Evolutionary conservation across 768 basidiomycete genomes (phyloP).

Genomic region (Mycena belliarum): DNA sequence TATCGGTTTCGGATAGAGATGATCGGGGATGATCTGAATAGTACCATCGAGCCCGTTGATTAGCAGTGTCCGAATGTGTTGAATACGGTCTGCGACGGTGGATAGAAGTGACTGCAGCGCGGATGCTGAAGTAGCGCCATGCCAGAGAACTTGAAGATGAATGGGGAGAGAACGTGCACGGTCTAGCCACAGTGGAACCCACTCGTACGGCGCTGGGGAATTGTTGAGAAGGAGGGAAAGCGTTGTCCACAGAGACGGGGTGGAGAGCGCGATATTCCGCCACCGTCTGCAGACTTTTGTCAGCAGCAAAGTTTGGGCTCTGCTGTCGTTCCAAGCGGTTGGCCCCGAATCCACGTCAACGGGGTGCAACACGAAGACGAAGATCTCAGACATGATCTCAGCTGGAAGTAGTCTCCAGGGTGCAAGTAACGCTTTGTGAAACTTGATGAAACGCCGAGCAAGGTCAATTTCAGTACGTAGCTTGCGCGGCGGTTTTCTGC

Average conservation of each 20-base stretch:
- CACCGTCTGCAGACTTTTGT: background rate
- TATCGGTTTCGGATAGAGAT: background rate
- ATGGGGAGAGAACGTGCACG: background rate
- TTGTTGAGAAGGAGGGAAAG: background rate
- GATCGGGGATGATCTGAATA: background rate
- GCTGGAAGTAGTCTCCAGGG: too few relatives aligned
- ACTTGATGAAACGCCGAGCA: too few relatives aligned
- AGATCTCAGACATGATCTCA: too few relatives aligned
- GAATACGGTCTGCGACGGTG: background rate
- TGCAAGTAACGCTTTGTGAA: too few relatives aligned
- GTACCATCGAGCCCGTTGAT: background rate
- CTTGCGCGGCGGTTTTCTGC: too few relatives aligned
- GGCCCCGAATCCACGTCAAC: too few relatives aligned
- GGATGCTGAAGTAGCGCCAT: too few relatives aligned
- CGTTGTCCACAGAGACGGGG: background rate
- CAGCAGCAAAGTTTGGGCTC: background rate
- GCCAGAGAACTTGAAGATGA: background rate
- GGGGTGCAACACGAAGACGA: too few relatives aligned
- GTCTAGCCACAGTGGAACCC: background rate
- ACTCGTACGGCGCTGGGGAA: background rate
- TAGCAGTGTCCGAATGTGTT: background rate
- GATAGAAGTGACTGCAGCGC: background rate
- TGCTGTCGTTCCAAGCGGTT: background rate
- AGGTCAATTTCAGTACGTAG: too few relatives aligned
- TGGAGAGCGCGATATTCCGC: background rate